Evolutionary conservation across 1,139 yeast genomes (phyloP).

Genomic region (Taiozyma sp.): DNA sequence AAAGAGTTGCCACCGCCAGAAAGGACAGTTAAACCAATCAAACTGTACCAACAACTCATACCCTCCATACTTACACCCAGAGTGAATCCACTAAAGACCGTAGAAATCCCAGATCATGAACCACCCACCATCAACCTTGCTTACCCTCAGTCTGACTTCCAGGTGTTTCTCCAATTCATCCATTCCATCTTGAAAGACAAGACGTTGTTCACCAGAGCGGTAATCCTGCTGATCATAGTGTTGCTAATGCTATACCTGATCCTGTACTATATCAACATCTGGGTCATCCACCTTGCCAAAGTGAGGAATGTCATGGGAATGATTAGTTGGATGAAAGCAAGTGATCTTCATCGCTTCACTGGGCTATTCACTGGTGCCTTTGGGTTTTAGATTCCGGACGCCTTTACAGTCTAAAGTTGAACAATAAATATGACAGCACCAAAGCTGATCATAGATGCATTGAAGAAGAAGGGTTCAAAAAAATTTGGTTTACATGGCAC

Average conservation of each 20-base stretch:
- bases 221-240: not conserved
- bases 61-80: not conserved
- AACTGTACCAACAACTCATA: not conserved
- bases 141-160: not conserved
- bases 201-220: not conserved
- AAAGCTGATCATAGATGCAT: not conserved
- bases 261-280: not conserved
- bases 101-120: too few species aligned
- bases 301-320: not conserved
- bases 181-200: not conserved
- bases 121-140: too few species aligned
- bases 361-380: not conserved
- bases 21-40: too few species aligned
- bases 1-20: not conserved
- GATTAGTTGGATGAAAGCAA: not conserved
- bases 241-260: not conserved
- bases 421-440: too few species aligned
- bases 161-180: not conserved
- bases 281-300: not conserved
- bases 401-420: too few species aligned
- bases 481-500: conserved; percentile 17
- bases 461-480: conserved; percentile 8
- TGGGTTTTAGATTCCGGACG: not conserved
- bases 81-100: too few species aligned
- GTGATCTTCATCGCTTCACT: not conserved